A percentile compares a stretch with the other conserved stretches of the same genome.
phyloP scores from a whole-genome alignment of 75 land plant species.

The Pinus taeda region DNA sequence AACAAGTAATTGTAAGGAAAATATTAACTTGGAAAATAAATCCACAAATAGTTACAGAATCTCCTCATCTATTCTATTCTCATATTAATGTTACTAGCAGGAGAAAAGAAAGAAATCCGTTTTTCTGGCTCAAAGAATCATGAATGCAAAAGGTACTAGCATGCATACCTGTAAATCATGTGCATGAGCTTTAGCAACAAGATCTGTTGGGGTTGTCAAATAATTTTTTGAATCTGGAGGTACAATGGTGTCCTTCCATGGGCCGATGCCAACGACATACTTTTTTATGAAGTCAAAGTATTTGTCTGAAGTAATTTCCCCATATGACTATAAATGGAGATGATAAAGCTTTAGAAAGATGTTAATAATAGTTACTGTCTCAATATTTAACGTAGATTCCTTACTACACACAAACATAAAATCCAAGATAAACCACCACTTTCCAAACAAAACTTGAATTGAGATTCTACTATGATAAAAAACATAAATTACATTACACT shows the following conservation, averaged over 20 bases:
- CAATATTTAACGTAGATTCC: too few species aligned
- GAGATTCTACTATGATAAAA: too few species aligned
- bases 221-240: constrained; percentile 51
- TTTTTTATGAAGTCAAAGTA: constrained; percentile 72
- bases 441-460: too few species aligned
- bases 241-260: constrained; percentile 95
- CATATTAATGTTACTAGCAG: not conserved
- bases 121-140: not conserved
- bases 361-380: too few species aligned
- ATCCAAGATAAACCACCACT: too few species aligned
- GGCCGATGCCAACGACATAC: constrained; percentile 91
- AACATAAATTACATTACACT: too few species aligned
- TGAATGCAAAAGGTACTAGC: not conserved
- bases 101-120: not conserved
- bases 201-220: constrained; percentile 70
- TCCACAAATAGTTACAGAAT: not conserved
- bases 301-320: constrained; percentile 85
- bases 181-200: constrained; percentile 85
- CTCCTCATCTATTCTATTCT: not conserved
- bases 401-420: too few species aligned
- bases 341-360: not conserved
- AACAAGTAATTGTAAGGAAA: not conserved
- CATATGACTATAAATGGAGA: constrained; percentile 56
- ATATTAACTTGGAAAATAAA: not conserved
- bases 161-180: constrained; percentile 64